Base-by-base conservation (phyloP, 768 basidiomycete genomes). In the Tricholoma sp. region DNA sequence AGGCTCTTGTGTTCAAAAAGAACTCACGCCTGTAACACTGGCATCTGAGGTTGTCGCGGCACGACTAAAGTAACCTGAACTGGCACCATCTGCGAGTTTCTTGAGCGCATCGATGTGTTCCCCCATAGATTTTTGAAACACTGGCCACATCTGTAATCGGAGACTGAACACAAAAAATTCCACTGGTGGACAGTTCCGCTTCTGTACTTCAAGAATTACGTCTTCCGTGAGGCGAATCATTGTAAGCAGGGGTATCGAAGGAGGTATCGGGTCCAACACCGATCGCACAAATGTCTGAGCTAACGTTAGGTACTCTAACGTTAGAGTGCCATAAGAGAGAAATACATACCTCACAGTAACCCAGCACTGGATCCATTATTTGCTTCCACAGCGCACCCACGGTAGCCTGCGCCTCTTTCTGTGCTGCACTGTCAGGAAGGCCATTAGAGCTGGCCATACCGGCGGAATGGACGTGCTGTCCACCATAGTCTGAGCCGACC, bases 181-280 rank as follows among this genome's bases (percentile, higher is more conserved):
- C 18, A 94, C 78, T 12, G 94, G 91, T 6, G 85, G 74, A 62
- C 90, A 93, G 9, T 80, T 82, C 49, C 94, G 85, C 61, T 80
- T 81, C 65, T 93, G 88, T 11, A 91, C 81, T 62, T 91, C 88
- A 6, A 77, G 64, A 45, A 89, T 80, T 39, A 94, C 79, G 42
- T 84, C 83, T 68, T 98, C 94, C 48, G 90, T 91, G 15, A 99
- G 74, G 11, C 94, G 84, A 64, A 98, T 94, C 84, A 98, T 94
- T 2, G 89, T 89, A 34, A 98, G 76, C 11, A 98, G 81, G 2
- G 92, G 81, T 36, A 89, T 76, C 1, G 85, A 80, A 0, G 89
- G 82, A 0, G 93, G 94, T 5, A 80, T 68, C 4, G 91, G 87
- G 13, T 92, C 88, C 39, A 96, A 72, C 13, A 85, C 69, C 4